Conservation (phyloP, 1,284 basidiomycete genomes). For the Ganoderma meredithae region DNA sequence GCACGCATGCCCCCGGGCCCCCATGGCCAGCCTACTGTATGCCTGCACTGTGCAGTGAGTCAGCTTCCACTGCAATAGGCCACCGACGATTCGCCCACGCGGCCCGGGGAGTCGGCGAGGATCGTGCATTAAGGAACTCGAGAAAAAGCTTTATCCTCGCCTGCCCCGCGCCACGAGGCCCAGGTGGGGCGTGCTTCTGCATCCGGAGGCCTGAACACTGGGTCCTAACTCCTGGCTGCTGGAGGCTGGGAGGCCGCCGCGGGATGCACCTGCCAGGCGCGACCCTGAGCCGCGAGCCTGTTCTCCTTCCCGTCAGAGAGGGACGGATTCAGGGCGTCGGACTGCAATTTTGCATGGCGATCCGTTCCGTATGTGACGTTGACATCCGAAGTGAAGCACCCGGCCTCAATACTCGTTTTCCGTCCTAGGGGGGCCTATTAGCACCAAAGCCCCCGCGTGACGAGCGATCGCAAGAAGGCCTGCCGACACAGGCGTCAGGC, state of each 20-base stretch:
- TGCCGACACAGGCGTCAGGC: background rate
- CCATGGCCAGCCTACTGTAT: too few relatives aligned
- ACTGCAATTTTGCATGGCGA: background rate
- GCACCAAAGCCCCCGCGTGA: constrained; percentile 2
- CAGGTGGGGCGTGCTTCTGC: background rate
- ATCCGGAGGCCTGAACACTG: too few relatives aligned
- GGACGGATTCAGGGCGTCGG: background rate
- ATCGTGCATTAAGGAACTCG: constrained; percentile 16
- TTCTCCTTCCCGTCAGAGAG: constrained; percentile 4
- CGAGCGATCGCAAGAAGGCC: background rate
- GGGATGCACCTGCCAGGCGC: background rate
- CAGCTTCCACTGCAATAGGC: background rate
- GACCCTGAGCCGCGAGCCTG: background rate
- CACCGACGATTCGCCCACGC: constrained; percentile 3
- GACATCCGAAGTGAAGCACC: background rate
- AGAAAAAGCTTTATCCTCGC: constrained; percentile 14
- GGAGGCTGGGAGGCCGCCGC: background rate
- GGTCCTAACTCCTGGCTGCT: background rate
- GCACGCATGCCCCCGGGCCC: background rate
- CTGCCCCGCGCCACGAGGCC: constrained; percentile 15
- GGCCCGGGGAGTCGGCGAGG: constrained; percentile 5
- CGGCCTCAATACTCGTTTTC: background rate
- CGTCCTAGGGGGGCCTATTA: background rate
- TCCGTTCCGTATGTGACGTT: background rate
- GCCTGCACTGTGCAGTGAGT: too few relatives aligned